A percentile compares a stretch with the other conserved stretches of the same genome.
Conservation (phyloP, 2,329 filamentous ascomycete species). For the Calonectria pseudoturangicola region DNA sequence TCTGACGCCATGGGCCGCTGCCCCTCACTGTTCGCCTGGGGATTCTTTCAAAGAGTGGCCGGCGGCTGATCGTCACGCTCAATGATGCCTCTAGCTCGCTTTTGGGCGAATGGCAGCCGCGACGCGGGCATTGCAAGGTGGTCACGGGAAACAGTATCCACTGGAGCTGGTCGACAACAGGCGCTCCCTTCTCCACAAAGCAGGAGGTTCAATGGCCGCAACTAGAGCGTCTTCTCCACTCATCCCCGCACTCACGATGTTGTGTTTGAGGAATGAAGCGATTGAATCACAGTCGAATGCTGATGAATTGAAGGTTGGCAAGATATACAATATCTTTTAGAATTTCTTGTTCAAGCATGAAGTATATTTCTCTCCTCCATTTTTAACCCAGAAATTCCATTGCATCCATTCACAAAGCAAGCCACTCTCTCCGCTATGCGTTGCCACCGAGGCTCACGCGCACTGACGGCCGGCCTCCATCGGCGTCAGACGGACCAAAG, state of each 20-base stretch:
- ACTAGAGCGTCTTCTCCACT: conserved; percentile 1
- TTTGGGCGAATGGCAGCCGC: background rate
- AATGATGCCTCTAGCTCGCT: background rate
- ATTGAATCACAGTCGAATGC: background rate
- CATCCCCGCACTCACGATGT: conserved; percentile 22
- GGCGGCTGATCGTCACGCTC: conserved; percentile 1
- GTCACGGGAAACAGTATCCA: conserved; percentile 24
- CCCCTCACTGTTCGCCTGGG: conserved; percentile 26
- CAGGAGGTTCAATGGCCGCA: background rate
- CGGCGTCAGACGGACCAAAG: conserved; percentile 16
- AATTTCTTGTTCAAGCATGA: background rate
- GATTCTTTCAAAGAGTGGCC: conserved; percentile 5
- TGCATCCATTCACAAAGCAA: background rate
- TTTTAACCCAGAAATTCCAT: background rate
- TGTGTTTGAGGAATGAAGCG: background rate
- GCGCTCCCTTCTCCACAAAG: background rate
- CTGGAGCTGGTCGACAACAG: background rate
- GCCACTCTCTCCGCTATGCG: background rate
- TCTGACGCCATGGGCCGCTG: conserved; percentile 4
- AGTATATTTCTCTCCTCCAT: no score
- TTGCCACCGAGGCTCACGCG: conserved; percentile 5
- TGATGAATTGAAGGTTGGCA: no score
- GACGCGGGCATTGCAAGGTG: background rate
- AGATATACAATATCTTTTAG: background rate
- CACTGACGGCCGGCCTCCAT: conserved; percentile 20